phyloP scores from a whole-genome alignment of 176 grass and related monocot genomes.

The Stipa capillata region DNA sequence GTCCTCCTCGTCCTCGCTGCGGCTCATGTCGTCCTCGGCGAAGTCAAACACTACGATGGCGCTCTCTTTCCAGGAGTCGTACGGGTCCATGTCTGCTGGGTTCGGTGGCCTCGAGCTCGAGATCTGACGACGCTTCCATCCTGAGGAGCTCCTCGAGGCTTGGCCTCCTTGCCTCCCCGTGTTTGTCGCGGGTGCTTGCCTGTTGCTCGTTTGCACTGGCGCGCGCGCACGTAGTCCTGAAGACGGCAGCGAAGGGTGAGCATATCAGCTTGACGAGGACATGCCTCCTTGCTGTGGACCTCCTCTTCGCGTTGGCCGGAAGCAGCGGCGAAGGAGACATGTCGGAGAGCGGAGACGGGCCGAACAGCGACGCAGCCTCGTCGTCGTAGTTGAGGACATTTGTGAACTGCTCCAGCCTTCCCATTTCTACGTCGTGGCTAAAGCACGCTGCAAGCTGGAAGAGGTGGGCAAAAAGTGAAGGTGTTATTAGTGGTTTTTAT shows the following conservation, averaged over 20 bases:
- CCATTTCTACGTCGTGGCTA: neutral
- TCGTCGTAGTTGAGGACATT: neutral
- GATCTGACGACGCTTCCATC: neutral
- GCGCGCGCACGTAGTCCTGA: neutral
- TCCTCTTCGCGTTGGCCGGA: neutral
- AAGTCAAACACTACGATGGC: neutral
- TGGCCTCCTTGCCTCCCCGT: neutral
- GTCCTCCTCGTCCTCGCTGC: neutral
- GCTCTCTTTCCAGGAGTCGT: neutral
- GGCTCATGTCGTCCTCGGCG: neutral
- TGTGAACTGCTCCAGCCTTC: neutral
- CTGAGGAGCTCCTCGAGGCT: slow-evolving; percentile 32
- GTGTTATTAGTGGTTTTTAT: neutral
- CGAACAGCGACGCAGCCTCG: neutral
- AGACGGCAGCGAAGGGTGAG: neutral
- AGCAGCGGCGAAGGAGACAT: neutral
- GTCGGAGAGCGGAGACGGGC: neutral
- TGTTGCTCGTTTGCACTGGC: neutral
- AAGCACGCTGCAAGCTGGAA: neutral
- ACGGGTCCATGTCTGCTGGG: neutral
- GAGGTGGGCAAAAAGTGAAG: neutral
- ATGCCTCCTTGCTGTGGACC: neutral
- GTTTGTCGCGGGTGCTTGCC: neutral
- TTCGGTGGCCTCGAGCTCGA: neutral
- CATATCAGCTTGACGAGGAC: neutral